phyloP scores from a whole-genome alignment of 805 yeast species.

The Candida quercuum region DNA sequence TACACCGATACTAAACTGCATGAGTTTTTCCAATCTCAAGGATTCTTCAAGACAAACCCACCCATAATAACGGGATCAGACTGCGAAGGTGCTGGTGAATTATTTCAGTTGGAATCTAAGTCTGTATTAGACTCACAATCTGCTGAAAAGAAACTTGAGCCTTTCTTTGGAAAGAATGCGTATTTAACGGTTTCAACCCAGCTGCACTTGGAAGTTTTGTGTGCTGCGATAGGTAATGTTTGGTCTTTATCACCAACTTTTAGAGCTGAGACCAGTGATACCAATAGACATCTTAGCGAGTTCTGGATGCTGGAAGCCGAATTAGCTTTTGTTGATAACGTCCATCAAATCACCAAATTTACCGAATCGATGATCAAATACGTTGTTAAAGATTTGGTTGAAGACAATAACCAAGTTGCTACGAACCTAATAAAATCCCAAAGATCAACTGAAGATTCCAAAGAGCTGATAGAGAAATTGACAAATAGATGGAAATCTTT shows the following conservation, averaged over 20 bases:
- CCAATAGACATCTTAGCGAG: conserved; percentile 87
- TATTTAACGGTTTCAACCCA: conserved; percentile 89
- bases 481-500: conserved; percentile 54
- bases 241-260: conserved; percentile 92
- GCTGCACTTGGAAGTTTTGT: conserved; percentile 77
- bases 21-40: conserved; percentile 45
- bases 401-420: conserved; percentile 21
- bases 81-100: conserved; percentile 97
- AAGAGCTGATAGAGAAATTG: conserved; percentile 27
- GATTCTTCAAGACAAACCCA: conserved; percentile 72
- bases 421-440: conserved; percentile 25
- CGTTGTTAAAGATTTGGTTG: conserved; percentile 31
- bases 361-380: conserved; percentile 66
- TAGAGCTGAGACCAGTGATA: conserved; percentile 88
- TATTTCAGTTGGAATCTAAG: conserved; percentile 51
- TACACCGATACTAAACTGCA: conserved; percentile 48
- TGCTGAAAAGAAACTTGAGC: conserved; percentile 11
- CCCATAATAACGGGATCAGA: conserved; percentile 87
- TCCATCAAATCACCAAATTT: conserved; percentile 56
- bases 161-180: conserved; percentile 62
- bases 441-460: conserved; percentile 31
- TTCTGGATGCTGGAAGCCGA: conserved; percentile 99
- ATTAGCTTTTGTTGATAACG: conserved; percentile 54
- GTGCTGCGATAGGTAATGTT: conserved; percentile 70
- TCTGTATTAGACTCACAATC: conserved; percentile 6